These are phyloP conservation scores for sorghum (Sorghum bicolor) DNA, from an alignment of 176 grass and related monocot genomes.

Conservation along the genomic window DNA sequence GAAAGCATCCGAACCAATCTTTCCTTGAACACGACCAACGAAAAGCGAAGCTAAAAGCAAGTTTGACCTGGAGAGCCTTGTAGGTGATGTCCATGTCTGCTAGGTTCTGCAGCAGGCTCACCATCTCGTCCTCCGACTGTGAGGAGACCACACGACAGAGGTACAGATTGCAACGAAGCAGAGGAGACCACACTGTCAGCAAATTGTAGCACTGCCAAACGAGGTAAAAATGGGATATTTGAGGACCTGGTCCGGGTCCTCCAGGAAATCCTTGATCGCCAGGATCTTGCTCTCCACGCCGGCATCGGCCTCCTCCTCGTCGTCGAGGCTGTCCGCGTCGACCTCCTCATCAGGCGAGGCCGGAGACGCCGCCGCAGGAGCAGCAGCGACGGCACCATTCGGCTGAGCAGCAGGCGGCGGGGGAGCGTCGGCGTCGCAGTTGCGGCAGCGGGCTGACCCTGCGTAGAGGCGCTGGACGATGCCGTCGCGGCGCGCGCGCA, in stretches of 20 bases:
- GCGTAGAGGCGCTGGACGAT: slow-evolving; percentile 72
- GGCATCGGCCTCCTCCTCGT: not conserved
- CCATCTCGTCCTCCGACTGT: slow-evolving; percentile 43
- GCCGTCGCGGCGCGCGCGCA: slow-evolving; percentile 63
- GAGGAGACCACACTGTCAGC: not conserved
- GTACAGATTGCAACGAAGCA: slow-evolving; percentile 35
- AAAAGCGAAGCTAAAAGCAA: not conserved
- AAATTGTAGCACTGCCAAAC: not conserved
- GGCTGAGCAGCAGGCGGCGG: not conserved
- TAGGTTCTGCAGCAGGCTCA: slow-evolving; percentile 64
- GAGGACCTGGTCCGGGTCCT: slow-evolving; percentile 66
- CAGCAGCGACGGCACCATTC: not conserved
- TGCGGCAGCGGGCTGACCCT: slow-evolving; percentile 30
- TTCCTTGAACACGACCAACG: not conserved
- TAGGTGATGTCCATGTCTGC: slow-evolving; percentile 82
- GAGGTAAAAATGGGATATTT: slow-evolving; percentile 35
- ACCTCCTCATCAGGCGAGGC: slow-evolving; percentile 23
- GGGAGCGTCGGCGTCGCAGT: slow-evolving; percentile 27
- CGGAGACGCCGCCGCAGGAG: not conserved
- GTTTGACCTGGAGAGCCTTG: slow-evolving; percentile 61
- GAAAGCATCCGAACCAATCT: not conserved
- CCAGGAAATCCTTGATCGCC: slow-evolving; percentile 70
- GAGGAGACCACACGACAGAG: slow-evolving; percentile 26
- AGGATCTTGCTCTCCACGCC: slow-evolving; percentile 55
- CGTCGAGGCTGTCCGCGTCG: slow-evolving; percentile 23